Percentiles rank a stretch among this genome's conserved stretches.
These are phyloP conservation scores for Cantharellus cinnabarinus DNA, from an alignment of 768 basidiomycete species.

Conservation along the genomic window DNA sequence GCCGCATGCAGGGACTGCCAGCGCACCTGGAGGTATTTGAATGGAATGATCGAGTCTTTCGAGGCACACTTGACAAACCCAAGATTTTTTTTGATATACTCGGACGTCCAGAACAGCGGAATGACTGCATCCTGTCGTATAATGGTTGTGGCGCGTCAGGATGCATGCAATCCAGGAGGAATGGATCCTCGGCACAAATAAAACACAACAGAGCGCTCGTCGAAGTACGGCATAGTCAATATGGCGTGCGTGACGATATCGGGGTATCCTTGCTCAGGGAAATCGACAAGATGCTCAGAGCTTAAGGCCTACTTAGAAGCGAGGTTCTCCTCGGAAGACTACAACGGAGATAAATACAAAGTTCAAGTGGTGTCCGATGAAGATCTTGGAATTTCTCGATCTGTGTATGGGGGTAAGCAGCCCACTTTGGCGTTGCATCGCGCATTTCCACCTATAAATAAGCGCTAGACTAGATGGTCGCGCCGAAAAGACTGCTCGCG, in stretches of 20 bases:
- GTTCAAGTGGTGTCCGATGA: conserved; percentile 51
- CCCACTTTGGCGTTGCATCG: not conserved
- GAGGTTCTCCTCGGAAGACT: conserved; percentile 28
- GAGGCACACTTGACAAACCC: too few relatives aligned
- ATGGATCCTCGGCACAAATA: not conserved
- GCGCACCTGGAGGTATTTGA: too few relatives aligned
- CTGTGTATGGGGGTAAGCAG: conserved; percentile 51
- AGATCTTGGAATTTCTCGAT: conserved; percentile 36
- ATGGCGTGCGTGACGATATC: conserved; percentile 91
- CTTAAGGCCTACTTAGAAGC: conserved; percentile 36
- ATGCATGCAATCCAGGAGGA: too few relatives aligned
- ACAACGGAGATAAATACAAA: conserved; percentile 31
- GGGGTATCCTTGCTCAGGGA: conserved; percentile 78
- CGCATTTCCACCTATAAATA: not conserved
- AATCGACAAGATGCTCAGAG: conserved; percentile 50
- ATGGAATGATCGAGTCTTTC: too few relatives aligned
- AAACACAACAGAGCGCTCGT: not conserved
- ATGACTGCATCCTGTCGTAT: too few relatives aligned
- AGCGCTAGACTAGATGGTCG: conserved; percentile 32
- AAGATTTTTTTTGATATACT: too few relatives aligned
- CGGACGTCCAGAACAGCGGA: too few relatives aligned
- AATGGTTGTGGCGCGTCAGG: too few relatives aligned
- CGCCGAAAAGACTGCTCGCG: conserved; percentile 78
- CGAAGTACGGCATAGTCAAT: not conserved
- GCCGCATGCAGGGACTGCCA: too few relatives aligned